Evolutionary conservation across 495 filamentous ascomycete species (phyloP).

Genomic region (Xylaria venustula): DNA sequence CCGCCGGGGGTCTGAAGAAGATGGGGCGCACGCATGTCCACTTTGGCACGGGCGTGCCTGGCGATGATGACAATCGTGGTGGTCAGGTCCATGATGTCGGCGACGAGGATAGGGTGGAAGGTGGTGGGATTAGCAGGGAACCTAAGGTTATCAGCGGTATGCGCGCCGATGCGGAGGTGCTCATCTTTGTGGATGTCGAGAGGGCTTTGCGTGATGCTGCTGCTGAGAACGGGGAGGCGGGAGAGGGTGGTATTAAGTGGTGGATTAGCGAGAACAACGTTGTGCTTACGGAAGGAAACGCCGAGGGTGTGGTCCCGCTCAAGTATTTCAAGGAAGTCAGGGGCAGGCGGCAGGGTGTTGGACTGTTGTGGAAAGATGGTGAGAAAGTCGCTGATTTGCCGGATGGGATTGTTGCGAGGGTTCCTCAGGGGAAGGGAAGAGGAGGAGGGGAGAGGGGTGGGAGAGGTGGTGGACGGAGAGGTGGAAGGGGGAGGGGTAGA

Average conservation of each 20-base stretch:
- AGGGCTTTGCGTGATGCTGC: constrained; percentile 51
- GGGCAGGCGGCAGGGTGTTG: constrained; percentile 57
- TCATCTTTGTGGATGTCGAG: constrained; percentile 77
- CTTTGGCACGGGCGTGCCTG: constrained; percentile 69
- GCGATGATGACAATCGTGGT: constrained; percentile 58
- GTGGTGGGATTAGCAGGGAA: constrained; percentile 7
- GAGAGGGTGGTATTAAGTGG: constrained; percentile 58
- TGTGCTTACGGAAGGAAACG: constrained; percentile 51
- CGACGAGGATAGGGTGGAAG: no score
- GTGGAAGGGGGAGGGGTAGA: constrained; percentile 1
- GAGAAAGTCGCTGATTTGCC: constrained; percentile 58
- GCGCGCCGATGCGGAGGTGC: constrained; percentile 70
- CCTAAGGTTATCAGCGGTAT: constrained; percentile 77
- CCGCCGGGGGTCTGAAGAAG: constrained; percentile 67
- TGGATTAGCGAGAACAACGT: constrained; percentile 88
- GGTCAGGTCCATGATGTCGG: constrained; percentile 58
- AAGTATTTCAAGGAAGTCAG: constrained; percentile 54
- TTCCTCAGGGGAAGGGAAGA: constrained; percentile 10
- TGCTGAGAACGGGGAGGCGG: not conserved
- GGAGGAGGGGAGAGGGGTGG: constrained; percentile 9
- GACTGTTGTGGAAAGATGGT: constrained; percentile 65
- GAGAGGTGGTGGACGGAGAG: constrained; percentile 1
- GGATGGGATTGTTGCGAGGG: constrained; percentile 30
- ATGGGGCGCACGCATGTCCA: constrained; percentile 89
- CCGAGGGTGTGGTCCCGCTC: constrained; percentile 42